These are phyloP conservation scores for Backusella luteola DNA, from an alignment of 192 early-diverging fungal species.

Conservation along the genomic window DNA sequence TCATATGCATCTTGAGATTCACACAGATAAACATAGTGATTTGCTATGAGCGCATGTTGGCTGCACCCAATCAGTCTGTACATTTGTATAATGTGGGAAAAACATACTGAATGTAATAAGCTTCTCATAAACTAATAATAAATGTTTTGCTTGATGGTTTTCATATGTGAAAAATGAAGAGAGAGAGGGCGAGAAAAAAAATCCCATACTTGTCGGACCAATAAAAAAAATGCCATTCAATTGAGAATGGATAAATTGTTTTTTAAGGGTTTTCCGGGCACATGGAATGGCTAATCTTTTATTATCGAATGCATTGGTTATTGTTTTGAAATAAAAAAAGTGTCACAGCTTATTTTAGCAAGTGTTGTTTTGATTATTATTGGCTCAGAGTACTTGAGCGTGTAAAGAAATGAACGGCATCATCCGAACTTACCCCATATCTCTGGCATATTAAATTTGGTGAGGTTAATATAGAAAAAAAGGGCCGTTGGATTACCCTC, in stretches of 20 bases:
- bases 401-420: neutral
- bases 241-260: neutral
- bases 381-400: neutral
- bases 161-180: neutral
- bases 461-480: neutral
- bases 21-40: neutral
- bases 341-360: neutral
- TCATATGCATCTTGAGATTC: neutral
- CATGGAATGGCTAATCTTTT: too few relatives aligned
- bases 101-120: too few relatives aligned
- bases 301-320: too few relatives aligned
- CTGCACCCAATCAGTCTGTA: too few relatives aligned
- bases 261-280: neutral
- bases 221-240: neutral
- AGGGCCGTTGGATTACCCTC: neutral
- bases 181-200: neutral
- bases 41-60: neutral
- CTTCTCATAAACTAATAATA: neutral
- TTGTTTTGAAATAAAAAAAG: neutral
- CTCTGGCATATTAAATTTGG: neutral
- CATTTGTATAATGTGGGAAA: too few relatives aligned
- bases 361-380: too few relatives aligned
- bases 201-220: neutral
- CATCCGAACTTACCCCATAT: neutral
- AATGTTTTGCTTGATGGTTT: neutral